These are phyloP conservation scores for Phytophthora syringae DNA, from an alignment of 352 stramenopile species.

Conservation along the genomic window DNA sequence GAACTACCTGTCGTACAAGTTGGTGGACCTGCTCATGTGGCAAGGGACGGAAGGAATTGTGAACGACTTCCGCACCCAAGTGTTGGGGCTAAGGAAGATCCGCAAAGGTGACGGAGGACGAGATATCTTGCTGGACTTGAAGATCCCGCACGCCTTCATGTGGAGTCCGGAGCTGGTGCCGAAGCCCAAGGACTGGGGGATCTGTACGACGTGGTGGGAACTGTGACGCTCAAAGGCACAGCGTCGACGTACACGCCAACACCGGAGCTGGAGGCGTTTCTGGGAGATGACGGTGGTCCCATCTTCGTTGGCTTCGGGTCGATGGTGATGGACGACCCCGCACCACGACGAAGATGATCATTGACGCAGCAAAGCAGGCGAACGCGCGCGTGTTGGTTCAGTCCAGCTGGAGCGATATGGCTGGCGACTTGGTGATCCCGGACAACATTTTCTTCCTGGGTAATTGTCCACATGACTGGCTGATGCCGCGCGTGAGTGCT, in stretches of 20 bases:
- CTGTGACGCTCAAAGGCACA: conserved; percentile 57
- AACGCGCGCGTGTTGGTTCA: conserved; percentile 89
- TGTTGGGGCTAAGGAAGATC: conserved; percentile 59
- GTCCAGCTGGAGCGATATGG: conserved; percentile 85
- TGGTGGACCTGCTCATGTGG: conserved; percentile 85
- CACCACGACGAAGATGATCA: conserved; percentile 79
- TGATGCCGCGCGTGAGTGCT: conserved; percentile 85
- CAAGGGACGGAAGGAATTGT: conserved; percentile 61
- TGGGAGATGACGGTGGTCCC: conserved; percentile 60
- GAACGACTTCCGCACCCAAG: conserved; percentile 75
- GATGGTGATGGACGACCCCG: conserved; percentile 89
- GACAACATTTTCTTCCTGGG: conserved; percentile 64
- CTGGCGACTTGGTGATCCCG: conserved; percentile 43
- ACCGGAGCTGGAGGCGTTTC: conserved; percentile 62
- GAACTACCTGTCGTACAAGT: conserved; percentile 85
- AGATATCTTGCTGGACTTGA: conserved; percentile 57
- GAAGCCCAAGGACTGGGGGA: conserved; percentile 88
- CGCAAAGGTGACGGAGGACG: conserved; percentile 55
- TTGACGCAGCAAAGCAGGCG: conserved; percentile 63
- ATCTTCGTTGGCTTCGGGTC: conserved; percentile 95
- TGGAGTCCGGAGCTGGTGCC: conserved; percentile 86
- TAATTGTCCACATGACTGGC: conserved; percentile 89
- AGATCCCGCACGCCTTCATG: conserved; percentile 89
- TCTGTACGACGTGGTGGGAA: conserved; percentile 87
- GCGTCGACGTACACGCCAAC: conserved; percentile 48